Evolutionary conservation across 192 early-diverging fungal species (phyloP).

Genomic region (Glomus cerebriforme): DNA sequence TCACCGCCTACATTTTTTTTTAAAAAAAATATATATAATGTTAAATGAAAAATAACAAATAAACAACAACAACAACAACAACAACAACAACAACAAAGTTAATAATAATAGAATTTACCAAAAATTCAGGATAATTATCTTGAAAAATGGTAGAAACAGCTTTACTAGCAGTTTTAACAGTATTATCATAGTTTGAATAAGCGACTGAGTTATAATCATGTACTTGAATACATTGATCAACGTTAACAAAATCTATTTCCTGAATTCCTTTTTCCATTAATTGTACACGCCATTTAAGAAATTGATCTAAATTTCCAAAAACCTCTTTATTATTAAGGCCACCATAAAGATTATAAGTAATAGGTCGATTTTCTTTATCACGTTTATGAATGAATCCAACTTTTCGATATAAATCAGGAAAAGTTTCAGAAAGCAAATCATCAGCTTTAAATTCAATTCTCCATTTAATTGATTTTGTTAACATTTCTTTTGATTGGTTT

Average conservation of each 20-base stretch:
- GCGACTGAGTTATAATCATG: constrained; percentile 62
- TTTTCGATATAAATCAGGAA: constrained; percentile 49
- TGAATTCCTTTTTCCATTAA: constrained; percentile 60
- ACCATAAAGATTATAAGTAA: constrained; percentile 63
- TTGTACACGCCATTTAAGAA: constrained; percentile 66
- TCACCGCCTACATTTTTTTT: constrained; percentile 42
- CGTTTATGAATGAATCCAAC: constrained; percentile 54
- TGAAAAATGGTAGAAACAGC: constrained; percentile 55
- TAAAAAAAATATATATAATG: neutral
- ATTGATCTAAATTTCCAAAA: constrained; percentile 57
- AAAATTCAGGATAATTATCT: constrained; percentile 67
- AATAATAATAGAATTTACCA: constrained; percentile 38
- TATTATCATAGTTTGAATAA: constrained; percentile 50
- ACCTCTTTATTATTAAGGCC: constrained; percentile 55
- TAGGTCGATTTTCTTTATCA: constrained; percentile 54
- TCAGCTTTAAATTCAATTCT: constrained; percentile 53
- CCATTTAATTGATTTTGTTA: constrained; percentile 56
- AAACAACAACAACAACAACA: neutral
- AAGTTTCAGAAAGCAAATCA: constrained; percentile 48
- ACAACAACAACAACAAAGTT: too few relatives aligned
- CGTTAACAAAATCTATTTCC: constrained; percentile 57
- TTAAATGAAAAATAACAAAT: neutral
- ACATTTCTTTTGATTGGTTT: constrained; percentile 49
- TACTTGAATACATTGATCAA: constrained; percentile 61
- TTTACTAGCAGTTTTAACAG: constrained; percentile 54